These are phyloP conservation scores for Ustilago loliicola DNA, from an alignment of 1,284 basidiomycete genomes.

Conservation along the genomic window DNA sequence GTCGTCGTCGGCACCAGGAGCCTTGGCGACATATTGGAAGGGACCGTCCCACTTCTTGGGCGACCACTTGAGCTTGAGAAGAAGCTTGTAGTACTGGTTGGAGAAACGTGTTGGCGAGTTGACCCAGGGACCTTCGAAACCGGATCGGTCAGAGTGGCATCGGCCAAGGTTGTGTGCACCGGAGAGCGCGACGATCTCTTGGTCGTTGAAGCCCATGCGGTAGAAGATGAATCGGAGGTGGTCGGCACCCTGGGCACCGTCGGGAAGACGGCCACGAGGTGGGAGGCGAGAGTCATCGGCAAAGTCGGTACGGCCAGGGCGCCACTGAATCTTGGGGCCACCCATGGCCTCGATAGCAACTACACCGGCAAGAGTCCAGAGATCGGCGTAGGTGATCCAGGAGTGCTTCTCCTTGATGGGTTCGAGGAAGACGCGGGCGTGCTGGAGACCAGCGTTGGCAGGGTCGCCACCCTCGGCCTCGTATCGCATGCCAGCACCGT, in stretches of 20 bases:
- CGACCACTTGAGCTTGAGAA: constrained; percentile 73
- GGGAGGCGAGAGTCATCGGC: constrained; percentile 69
- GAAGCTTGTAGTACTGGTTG: constrained; percentile 70
- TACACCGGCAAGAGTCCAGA: constrained; percentile 72
- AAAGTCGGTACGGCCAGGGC: constrained; percentile 73
- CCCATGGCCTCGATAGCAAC: constrained; percentile 74
- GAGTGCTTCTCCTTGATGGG: constrained; percentile 73
- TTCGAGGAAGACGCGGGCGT: constrained; percentile 74
- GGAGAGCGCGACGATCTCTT: constrained; percentile 75
- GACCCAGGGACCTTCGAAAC: constrained; percentile 70
- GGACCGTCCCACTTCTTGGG: constrained; percentile 73
- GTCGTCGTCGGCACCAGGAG: constrained; percentile 68
- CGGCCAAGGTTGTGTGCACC: constrained; percentile 75
- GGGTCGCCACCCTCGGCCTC: constrained; percentile 71
- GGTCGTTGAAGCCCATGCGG: constrained; percentile 74
- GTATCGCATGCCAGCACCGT: constrained; percentile 72
- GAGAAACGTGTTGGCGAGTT: constrained; percentile 66
- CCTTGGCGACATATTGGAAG: constrained; percentile 68
- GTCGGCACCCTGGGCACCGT: constrained; percentile 73
- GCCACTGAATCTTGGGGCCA: constrained; percentile 72
- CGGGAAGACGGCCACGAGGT: constrained; percentile 73
- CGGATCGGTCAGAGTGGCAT: constrained; percentile 66
- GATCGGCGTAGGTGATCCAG: constrained; percentile 74
- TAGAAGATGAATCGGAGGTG: constrained; percentile 74
- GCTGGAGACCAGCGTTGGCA: constrained; percentile 72